phyloP scores from a whole-genome alignment of 352 stramenopile genomes.

The Aphanomyces stellatus region DNA sequence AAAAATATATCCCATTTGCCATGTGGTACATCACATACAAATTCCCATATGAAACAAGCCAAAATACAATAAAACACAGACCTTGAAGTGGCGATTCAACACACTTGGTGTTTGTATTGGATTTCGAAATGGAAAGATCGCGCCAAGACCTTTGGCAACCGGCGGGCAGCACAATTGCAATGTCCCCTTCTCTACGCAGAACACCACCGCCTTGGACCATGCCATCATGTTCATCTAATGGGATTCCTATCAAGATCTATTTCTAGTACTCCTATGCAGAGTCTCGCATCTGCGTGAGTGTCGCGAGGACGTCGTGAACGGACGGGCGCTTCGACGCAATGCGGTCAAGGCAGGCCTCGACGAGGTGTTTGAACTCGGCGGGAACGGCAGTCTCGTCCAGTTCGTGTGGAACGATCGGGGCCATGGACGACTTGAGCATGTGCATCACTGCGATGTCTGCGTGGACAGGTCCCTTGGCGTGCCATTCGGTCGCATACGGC shows the following conservation, averaged over 20 bases:
- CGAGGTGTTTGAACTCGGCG: neutral
- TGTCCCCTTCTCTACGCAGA: too few relatives aligned
- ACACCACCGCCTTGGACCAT: too few relatives aligned
- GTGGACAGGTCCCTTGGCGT: neutral
- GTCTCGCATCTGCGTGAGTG: slow-evolving; percentile 1
- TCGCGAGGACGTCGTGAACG: neutral
- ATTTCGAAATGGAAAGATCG: neutral
- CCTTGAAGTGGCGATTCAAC: neutral
- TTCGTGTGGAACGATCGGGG: neutral
- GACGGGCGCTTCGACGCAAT: neutral
- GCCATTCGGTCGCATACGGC: neutral
- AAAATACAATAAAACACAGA: neutral
- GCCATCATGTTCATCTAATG: too few relatives aligned
- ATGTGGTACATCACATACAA: too few relatives aligned
- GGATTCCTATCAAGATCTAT: too few relatives aligned
- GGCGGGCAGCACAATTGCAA: too few relatives aligned
- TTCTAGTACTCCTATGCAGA: too few relatives aligned
- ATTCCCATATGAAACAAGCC: neutral
- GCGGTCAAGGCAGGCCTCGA: slow-evolving; percentile 1
- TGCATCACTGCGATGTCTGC: neutral
- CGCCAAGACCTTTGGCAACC: neutral
- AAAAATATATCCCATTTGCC: too few relatives aligned
- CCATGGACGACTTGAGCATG: neutral
- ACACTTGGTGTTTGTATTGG: neutral
- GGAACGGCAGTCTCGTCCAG: slow-evolving; percentile 1